Conservation (phyloP, 345 rosid species). For the Eucalyptus globulus region DNA sequence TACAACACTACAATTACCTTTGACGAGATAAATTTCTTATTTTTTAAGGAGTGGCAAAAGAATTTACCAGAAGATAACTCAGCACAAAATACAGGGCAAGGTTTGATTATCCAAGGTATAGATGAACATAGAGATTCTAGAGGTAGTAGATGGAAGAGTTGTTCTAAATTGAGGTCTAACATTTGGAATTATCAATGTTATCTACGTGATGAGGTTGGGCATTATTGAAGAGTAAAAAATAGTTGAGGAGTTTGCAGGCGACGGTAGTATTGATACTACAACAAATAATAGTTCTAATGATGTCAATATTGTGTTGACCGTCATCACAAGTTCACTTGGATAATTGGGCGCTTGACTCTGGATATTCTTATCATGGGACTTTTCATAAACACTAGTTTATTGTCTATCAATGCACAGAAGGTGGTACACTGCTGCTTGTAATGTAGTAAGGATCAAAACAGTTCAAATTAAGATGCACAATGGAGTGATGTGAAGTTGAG, state of each 20-base stretch:
- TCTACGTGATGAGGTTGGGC: not conserved
- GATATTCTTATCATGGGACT: not conserved
- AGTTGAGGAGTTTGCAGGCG: not conserved
- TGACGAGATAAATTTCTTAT: not conserved
- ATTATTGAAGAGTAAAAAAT: no score
- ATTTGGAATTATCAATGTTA: not conserved
- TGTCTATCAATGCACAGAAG: not conserved
- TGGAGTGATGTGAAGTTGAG: not conserved
- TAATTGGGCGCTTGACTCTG: not conserved
- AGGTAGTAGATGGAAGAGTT: not conserved
- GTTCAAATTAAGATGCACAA: not conserved
- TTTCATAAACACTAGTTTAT: not conserved
- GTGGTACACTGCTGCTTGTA: not conserved
- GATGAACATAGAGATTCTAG: not conserved
- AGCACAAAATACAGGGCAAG: not conserved
- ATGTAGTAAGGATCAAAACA: not conserved
- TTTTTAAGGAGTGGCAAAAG: not conserved
- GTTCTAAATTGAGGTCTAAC: not conserved
- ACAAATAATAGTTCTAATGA: no score
- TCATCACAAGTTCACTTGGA: not conserved
- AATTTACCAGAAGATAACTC: no score
- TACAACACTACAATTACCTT: not conserved
- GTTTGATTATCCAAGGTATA: not conserved
- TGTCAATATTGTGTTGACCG: not conserved
- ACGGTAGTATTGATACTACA: not conserved